Percentiles rank a stretch among this genome's conserved stretches.
Evolutionary conservation across 2,329 filamentous ascomycete species (phyloP).

Genomic region (Diaporthe vexans): DNA sequence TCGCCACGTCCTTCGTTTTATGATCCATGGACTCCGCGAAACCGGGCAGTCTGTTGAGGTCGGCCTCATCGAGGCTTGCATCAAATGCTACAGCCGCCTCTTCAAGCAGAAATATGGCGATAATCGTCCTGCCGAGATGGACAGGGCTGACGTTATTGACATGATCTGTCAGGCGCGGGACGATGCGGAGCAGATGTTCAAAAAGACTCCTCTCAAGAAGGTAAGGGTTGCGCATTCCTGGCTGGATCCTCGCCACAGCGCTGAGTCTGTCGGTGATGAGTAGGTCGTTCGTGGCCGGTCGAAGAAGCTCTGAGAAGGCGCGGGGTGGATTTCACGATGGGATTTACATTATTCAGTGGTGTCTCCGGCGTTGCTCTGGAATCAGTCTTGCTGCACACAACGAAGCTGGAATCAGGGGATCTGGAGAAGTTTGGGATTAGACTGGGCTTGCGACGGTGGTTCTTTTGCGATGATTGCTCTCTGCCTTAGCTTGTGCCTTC

Average conservation of each 20-base stretch:
- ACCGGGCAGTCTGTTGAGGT: slow-evolving; percentile 35
- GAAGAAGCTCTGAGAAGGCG: not conserved
- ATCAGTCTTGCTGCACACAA: not conserved
- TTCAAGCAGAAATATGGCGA: slow-evolving; percentile 21
- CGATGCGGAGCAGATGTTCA: slow-evolving; percentile 27
- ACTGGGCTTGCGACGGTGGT: not conserved
- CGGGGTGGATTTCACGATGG: no score
- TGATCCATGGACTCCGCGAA: slow-evolving; percentile 5
- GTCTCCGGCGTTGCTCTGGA: not conserved
- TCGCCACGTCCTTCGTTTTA: slow-evolving; percentile 17
- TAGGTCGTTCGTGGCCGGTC: not conserved
- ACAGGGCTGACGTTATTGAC: not conserved
- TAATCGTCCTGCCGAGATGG: not conserved
- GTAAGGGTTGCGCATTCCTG: slow-evolving; percentile 5
- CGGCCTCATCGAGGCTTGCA: slow-evolving; percentile 20
- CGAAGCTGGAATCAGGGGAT: not conserved
- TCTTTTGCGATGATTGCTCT: not conserved
- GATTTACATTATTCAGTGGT: not conserved
- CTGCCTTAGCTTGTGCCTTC: not conserved
- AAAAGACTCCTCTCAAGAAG: not conserved
- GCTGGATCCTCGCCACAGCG: not conserved
- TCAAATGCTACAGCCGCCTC: slow-evolving; percentile 18
- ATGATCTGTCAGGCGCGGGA: slow-evolving; percentile 36
- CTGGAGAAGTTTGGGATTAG: not conserved
- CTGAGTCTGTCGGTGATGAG: not conserved